These are phyloP conservation scores for Lactarius deliciosus DNA, from an alignment of 768 basidiomycete species.

Conservation along the genomic window DNA sequence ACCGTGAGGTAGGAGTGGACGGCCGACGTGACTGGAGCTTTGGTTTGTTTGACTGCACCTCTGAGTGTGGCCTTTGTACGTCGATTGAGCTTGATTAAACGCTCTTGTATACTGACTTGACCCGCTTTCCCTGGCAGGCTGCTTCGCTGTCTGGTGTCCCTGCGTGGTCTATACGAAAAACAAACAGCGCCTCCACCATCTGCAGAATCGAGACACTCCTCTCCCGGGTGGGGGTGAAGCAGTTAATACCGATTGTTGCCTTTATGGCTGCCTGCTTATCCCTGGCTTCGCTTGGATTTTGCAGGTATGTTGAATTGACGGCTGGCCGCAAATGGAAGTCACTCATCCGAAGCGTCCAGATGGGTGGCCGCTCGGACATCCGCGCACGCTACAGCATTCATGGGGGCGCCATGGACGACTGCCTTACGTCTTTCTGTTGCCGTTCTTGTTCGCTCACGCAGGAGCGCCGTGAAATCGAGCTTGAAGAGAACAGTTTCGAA, in stretches of 20 bases:
- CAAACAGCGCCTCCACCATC: constrained; percentile 43
- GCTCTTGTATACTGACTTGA: constrained; percentile 25
- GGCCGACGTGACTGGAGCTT: constrained; percentile 40
- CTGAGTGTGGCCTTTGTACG: constrained; percentile 34
- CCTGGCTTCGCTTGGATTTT: constrained; percentile 39
- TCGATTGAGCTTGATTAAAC: constrained; percentile 2
- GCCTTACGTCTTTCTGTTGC: constrained; percentile 43
- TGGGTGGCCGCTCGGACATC: constrained; percentile 39
- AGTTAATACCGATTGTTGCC: constrained; percentile 39
- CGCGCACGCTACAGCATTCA: constrained; percentile 48
- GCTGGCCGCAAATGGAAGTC: not conserved
- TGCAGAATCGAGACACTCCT: constrained; percentile 38
- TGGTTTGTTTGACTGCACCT: constrained; percentile 33
- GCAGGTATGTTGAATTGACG: constrained; percentile 37
- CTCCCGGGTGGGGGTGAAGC: constrained; percentile 37
- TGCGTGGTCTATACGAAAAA: constrained; percentile 43
- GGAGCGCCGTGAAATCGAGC: constrained; percentile 47
- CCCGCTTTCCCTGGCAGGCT: constrained; percentile 31
- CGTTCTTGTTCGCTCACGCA: constrained; percentile 49
- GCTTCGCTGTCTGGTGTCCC: constrained; percentile 42
- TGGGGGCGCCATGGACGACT: constrained; percentile 44
- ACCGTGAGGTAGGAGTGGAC: constrained; percentile 29
- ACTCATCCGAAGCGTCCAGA: constrained; percentile 18
- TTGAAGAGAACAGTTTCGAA: constrained; percentile 44
- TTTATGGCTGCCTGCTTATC: constrained; percentile 37